Evolutionary conservation across 2,329 filamentous ascomycete species (phyloP), one percentile per base, ranked within the genome.

Genomic region (Neofusicoccum kwambonambiense): DNA sequence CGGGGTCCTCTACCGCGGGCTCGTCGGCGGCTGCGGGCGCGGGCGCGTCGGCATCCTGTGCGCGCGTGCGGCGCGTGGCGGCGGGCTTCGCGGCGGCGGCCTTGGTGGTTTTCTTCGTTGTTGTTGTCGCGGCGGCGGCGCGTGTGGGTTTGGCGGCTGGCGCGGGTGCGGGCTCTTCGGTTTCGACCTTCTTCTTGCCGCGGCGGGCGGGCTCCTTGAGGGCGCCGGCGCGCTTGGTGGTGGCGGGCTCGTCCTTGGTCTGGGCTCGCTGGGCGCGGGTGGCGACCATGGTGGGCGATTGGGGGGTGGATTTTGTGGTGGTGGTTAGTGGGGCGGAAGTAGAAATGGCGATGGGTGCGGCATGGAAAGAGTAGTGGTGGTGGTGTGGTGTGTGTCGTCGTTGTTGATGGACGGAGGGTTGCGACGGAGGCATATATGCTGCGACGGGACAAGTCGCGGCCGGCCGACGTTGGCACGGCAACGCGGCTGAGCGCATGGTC

Each of bases 231-330:
- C 54, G 27, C 35, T 60, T 51, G 34, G 61, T 27, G 27, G 58
- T 31, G 15, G 54, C 35, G 19, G 64, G 44, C 34, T 64, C 65
- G 19, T 58, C 62, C 51, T 65, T 65, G 37, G 39, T 60, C n/a
- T 57, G 58, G 19, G 37, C 51, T 34, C 65, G 62, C 22, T 66
- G 62, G 2, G 65, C 62, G 54, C 67, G 62, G 34, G 65, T 66
- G 45, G 62, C 58, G 35, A 67, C 67, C 57, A 65, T 67, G 27
- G 22, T 66, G 62, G 42, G 57, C 19, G 8, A 44, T n/a, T 19
- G 22, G 9, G 45, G 42, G 39, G 19, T 19, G 19, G 19, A 3
- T 42, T 12, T 35, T 56, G 17, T 7, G 5, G 39, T 39, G 13
- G 31, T 62, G 34, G 56, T n/a, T 50, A 60, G 39, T 60, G 45